These are phyloP conservation scores for Kurtzmaniella quercitrusa DNA, from an alignment of 1,139 yeast species.

Conservation along the genomic window DNA sequence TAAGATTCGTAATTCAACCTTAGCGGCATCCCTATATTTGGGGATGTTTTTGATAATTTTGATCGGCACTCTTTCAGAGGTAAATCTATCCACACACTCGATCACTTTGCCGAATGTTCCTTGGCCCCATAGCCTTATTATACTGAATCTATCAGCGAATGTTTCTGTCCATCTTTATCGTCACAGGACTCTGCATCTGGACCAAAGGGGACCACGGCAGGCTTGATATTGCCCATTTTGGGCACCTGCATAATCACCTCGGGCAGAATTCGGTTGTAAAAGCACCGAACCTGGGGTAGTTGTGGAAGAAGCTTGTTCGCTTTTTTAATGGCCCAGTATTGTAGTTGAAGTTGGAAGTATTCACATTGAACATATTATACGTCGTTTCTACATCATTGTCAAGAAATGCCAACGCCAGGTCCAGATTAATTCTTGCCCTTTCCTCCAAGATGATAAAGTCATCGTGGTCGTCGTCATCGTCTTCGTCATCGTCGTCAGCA, in stretches of 20 bases:
- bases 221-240: constrained; percentile 41
- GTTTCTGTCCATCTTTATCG: constrained; percentile 79
- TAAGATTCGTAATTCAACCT: constrained; percentile 72
- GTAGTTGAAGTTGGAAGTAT: constrained; percentile 15
- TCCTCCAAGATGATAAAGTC: constrained; percentile 35
- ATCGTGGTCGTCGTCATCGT: constrained; percentile 27
- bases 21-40: constrained; percentile 80
- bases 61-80: constrained; percentile 72
- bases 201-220: constrained; percentile 31
- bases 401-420: constrained; percentile 33
- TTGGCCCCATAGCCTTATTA: constrained; percentile 76
- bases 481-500: constrained; percentile 37
- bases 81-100: constrained; percentile 57
- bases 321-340: constrained; percentile 30
- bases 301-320: constrained; percentile 75
- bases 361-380: constrained; percentile 41
- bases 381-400: constrained; percentile 36
- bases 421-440: constrained; percentile 32
- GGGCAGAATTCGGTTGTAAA: constrained; percentile 37
- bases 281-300: constrained; percentile 50
- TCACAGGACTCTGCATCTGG: constrained; percentile 35
- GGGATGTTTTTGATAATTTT: constrained; percentile 83
- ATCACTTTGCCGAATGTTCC: constrained; percentile 98
- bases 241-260: constrained; percentile 36
- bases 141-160: constrained; percentile 66